Evolutionary conservation across 805 yeast species (phyloP), one percentile per base, ranked within the genome.

Genomic region (Alloascoidea africana): DNA sequence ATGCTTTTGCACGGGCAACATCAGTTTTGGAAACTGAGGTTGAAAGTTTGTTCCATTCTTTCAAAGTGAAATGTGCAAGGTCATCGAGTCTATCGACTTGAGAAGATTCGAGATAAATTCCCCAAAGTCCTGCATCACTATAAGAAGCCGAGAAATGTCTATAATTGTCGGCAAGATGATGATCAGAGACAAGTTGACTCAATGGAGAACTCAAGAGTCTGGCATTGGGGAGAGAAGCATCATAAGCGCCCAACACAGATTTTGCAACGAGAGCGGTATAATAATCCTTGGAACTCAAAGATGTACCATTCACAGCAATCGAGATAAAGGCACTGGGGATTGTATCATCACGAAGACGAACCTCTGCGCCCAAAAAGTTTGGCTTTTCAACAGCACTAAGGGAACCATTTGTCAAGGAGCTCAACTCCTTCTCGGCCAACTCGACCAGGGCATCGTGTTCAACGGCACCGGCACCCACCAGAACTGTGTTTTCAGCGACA

Each of bases 321-420:
- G 86, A 60, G 50, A 80, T 68, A 68, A 79, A 78, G 40, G 89
- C 91, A 55, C 73, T 70, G 55, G 89, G 84, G 53, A 78, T 56
- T 50, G 85, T 82, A 61, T 82, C 94, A 55, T 82, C 94, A 74
- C 94, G 78, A 65, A 80, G 63, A 71, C 87, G 76, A 46, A 80
- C 77, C 56, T 82, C 93, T 35, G 91, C 80, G 57, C 94, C 94
- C 56, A 82, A 68, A 72, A 81, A 82, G 43, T 82, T 71, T 39
- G 72, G 63, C 47, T 67, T 66, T 38, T 52, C 53, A 17, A 60
- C 56, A 39, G 66, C 65, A 47, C 66, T 63, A 38, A 62, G 63
- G 40, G 68, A 55, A 46, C 81, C 84, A 37, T 66, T 58, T 39
- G 72, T 62, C 19, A 76, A 49, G 36, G 60, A 47, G 8, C 47